A percentile compares a stretch with the other conserved stretches of the same genome.
Conservation (phyloP, 306 rosid species). For the Quillaja saponaria region DNA sequence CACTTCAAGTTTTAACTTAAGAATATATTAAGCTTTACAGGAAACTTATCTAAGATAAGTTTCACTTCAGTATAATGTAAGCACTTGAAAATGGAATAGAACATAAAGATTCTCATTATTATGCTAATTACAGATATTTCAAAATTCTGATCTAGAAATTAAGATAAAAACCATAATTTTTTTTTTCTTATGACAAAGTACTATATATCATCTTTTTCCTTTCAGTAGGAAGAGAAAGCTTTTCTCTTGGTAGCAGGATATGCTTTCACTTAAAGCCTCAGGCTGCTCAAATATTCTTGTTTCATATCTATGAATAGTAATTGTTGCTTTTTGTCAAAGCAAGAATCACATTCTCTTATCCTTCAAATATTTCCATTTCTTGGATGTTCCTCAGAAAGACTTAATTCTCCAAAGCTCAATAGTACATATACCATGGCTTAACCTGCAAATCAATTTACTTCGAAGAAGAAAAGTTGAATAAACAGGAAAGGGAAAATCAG, state of each 20-base stretch:
- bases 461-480: constrained; percentile 11
- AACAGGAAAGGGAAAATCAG: not conserved
- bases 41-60: no score
- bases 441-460: constrained; percentile 30
- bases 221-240: constrained; percentile 33
- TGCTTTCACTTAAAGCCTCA: constrained; percentile 54
- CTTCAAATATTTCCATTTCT: constrained; percentile 11
- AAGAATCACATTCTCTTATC: constrained; percentile 58
- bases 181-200: not conserved
- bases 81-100: constrained; percentile 7
- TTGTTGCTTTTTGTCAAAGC: constrained; percentile 55
- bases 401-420: constrained; percentile 21
- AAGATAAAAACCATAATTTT: constrained; percentile 36
- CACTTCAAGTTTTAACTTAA: not conserved
- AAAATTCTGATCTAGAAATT: constrained; percentile 31
- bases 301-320: constrained; percentile 42
- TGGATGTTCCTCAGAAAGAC: constrained; percentile 23
- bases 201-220: constrained; percentile 2
- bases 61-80: no score
- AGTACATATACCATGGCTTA: constrained; percentile 26
- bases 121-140: constrained; percentile 25
- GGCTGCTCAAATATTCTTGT: constrained; percentile 40
- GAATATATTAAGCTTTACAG: not conserved
- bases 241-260: constrained; percentile 29
- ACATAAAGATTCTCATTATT: constrained; percentile 41